Base-by-base conservation (phyloP, 75 land plant species). In the Larix kaempferi region DNA sequence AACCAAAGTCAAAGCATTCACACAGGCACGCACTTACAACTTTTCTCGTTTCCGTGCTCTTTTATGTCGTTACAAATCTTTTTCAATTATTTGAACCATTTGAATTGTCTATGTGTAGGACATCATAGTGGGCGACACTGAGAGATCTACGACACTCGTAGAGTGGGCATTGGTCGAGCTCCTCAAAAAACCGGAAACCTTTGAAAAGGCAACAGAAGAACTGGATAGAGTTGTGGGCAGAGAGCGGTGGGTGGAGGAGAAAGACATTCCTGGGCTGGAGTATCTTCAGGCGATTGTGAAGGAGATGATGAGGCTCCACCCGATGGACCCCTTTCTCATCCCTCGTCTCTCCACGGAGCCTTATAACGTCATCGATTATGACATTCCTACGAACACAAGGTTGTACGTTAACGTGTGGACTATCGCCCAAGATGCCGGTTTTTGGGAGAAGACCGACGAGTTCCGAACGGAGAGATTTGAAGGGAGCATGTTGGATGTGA, bases 101-200 rank as follows among this genome's bases (percentile, higher is more conserved):
- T 29, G 33, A 29, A 29, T 29, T 29, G 33, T 29, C 33, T 29
- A 29, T 29, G 33, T 29, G 52, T 80, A 89, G 91, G 86, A 89
- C 62, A 23, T 87, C 27, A 82, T 89, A 57, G 57, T 60, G 26
- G 87, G 83, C 19, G 91, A 89, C 5, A 84, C 89, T 0, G 87
- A 87, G 29, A 84, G 83, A 23, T 76, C 91, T 23, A 71, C 91
- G 0, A 60, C 76, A 0, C 75, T 87, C 12, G 74, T 56, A 33
- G 85, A 86, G 62, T 89, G 89, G 91, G 87, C 91, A 39, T 64
- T 89, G 17, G 76, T 84, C 7, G 91, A 89, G 33, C 80, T 86
- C 22, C 81, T 89, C 23, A 89, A 84, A 81, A 81, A 87, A 58
- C 89, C 89, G 3, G 21, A 56, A 16, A 74, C 81, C 1, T 49